These are phyloP conservation scores for Abrus precatorius DNA, from an alignment of 306 rosid species.

Conservation along the genomic window DNA sequence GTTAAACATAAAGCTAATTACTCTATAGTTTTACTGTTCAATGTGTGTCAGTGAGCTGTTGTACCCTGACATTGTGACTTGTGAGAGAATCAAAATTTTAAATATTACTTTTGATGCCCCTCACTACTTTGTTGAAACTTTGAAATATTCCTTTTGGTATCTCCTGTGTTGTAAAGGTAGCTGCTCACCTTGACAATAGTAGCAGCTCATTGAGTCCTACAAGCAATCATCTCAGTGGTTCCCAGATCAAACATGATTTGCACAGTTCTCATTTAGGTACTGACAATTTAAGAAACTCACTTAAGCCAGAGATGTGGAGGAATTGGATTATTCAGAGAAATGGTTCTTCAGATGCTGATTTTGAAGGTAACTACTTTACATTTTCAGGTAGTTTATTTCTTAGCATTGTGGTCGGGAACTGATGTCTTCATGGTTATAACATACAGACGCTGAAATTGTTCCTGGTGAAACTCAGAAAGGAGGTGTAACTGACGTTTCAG, in stretches of 20 bases:
- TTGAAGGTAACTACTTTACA: conserved; percentile 64
- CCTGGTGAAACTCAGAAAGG: conserved; percentile 48
- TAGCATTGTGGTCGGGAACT: conserved; percentile 37
- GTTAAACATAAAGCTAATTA: conserved; percentile 13
- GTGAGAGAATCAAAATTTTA: conserved; percentile 41
- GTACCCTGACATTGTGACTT: conserved; percentile 10
- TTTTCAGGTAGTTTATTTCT: conserved; percentile 22
- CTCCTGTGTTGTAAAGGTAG: conserved; percentile 71
- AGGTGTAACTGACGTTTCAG: conserved; percentile 46
- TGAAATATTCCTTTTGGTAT: conserved; percentile 56
- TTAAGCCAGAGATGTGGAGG: conserved; percentile 67
- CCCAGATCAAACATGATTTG: conserved; percentile 50
- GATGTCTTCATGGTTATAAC: conserved; percentile 43
- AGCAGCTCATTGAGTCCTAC: conserved; percentile 52
- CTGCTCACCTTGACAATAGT: conserved; percentile 54
- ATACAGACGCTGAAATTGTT: conserved; percentile 71
- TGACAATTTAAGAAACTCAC: conserved; percentile 54
- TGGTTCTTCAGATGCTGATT: conserved; percentile 59
- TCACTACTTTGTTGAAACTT: conserved; percentile 31
- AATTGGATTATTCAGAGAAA: conserved; percentile 75
- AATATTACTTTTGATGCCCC: conserved; percentile 50
- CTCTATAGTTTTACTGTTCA: not conserved
- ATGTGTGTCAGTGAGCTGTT: conserved; percentile 1
- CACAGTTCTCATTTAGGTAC: conserved; percentile 46
- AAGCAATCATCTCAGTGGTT: conserved; percentile 44